Percentiles rank a stretch among this genome's conserved stretches.
These are phyloP conservation scores for Gamarada debralockiae DNA, from an alignment of 495 filamentous ascomycete genomes.

Conservation along the genomic window DNA sequence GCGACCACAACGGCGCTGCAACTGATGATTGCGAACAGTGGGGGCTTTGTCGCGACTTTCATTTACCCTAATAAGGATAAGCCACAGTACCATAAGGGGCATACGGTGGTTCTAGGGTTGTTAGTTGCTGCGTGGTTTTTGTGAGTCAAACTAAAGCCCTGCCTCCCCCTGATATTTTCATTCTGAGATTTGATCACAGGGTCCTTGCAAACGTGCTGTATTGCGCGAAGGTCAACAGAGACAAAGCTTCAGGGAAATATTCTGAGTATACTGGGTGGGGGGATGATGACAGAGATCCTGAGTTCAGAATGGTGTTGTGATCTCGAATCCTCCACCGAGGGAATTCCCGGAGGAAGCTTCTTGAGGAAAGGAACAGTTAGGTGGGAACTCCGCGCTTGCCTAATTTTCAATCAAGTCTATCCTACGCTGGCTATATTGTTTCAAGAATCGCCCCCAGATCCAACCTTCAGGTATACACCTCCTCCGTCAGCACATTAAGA, in stretches of 20 bases:
- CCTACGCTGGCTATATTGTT: too few relatives aligned
- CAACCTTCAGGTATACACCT: conserved; percentile 66
- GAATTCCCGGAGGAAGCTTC: background rate
- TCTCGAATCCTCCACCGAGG: too few relatives aligned
- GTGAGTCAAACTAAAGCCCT: conserved; percentile 38
- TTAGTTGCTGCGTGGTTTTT: conserved; percentile 60
- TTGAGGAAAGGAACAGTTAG: background rate
- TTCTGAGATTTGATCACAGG: conserved; percentile 29
- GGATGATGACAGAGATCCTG: conserved; percentile 66
- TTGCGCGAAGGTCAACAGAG: conserved; percentile 61
- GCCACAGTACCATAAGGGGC: conserved; percentile 56
- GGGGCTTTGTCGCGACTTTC: conserved; percentile 68
- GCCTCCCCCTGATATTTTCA: background rate
- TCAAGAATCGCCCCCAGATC: too few relatives aligned
- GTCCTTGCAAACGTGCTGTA: conserved; percentile 61
- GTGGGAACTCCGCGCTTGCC: too few relatives aligned
- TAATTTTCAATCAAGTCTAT: background rate
- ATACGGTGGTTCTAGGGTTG: conserved; percentile 55
- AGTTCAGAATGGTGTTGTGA: conserved; percentile 60
- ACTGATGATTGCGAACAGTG: conserved; percentile 73
- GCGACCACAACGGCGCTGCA: conserved; percentile 80
- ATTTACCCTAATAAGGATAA: conserved; percentile 56
- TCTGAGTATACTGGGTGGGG: conserved; percentile 51
- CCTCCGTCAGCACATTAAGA: conserved; percentile 77
- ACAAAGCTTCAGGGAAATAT: conserved; percentile 61